Conservation (phyloP, 352 stramenopile species). For the Phytophthora ramorum region DNA sequence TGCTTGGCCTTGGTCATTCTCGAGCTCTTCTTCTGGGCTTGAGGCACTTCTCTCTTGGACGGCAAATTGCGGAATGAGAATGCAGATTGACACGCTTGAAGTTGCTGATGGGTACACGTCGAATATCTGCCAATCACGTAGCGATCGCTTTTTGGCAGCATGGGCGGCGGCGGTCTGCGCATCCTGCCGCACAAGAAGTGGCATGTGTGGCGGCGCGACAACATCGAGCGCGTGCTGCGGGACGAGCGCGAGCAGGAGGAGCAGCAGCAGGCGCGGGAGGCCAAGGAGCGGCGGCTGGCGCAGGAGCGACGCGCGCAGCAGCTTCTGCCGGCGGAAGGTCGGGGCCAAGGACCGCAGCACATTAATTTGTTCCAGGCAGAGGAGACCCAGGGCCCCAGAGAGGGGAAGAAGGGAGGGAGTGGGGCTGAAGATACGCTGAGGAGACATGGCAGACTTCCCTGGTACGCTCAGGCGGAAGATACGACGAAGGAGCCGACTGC, state of each 20-base stretch:
- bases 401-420: constrained; percentile 3
- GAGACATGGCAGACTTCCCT: constrained; percentile 40
- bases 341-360: constrained; percentile 16
- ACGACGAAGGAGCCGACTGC: constrained; percentile 8
- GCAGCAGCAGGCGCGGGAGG: constrained; percentile 20
- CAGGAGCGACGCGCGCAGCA: constrained; percentile 51
- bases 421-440: constrained; percentile 41
- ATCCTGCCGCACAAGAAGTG: constrained; percentile 84
- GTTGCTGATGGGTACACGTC: not conserved
- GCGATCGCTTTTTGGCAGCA: constrained; percentile 9
- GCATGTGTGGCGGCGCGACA: constrained; percentile 87
- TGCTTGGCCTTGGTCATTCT: constrained; percentile 56
- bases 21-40: not conserved
- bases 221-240: constrained; percentile 78
- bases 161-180: constrained; percentile 71
- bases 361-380: constrained; percentile 56
- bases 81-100: not conserved
- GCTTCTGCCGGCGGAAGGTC: constrained; percentile 16
- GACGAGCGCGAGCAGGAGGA: constrained; percentile 68
- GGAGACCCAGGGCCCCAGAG: constrained; percentile 11
- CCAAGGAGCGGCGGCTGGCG: constrained; percentile 31
- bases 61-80: constrained; percentile 22
- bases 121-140: constrained; percentile 5
- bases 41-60: constrained; percentile 1
- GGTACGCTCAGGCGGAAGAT: constrained; percentile 46